phyloP scores from a whole-genome alignment of 768 basidiomycete species.

The Leccinum pellstonianum region DNA sequence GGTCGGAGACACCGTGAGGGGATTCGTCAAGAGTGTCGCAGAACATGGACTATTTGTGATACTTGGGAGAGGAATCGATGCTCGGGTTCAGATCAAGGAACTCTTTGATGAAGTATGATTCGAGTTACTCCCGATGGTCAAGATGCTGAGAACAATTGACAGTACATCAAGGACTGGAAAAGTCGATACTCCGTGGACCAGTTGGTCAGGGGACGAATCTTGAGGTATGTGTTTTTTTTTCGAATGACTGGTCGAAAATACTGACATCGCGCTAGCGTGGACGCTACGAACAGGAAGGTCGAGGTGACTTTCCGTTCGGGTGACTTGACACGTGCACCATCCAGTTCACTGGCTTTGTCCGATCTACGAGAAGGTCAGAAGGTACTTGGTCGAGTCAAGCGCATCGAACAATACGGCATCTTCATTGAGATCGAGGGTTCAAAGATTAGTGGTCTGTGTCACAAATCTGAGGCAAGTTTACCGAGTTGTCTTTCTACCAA shows the following conservation, averaged over 20 bases:
- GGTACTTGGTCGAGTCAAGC: slow-evolving; percentile 74
- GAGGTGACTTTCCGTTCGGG: slow-evolving; percentile 86
- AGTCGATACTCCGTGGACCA: slow-evolving; percentile 74
- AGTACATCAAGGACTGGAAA: slow-evolving; percentile 97
- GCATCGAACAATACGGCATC: slow-evolving; percentile 85
- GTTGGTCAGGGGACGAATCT: slow-evolving; percentile 81
- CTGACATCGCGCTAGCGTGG: slow-evolving; percentile 51
- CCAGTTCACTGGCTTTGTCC: slow-evolving; percentile 40
- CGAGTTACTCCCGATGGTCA: background rate
- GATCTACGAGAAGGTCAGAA: slow-evolving; percentile 80
- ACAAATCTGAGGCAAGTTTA: slow-evolving; percentile 78
- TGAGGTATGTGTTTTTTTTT: slow-evolving; percentile 51
- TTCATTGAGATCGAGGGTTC: slow-evolving; percentile 89
- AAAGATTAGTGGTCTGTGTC: slow-evolving; percentile 86
- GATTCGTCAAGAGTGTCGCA: slow-evolving; percentile 85
- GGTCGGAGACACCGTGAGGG: slow-evolving; percentile 74
- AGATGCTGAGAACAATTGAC: slow-evolving; percentile 14
- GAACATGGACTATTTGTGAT: slow-evolving; percentile 90
- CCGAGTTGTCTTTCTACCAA: background rate
- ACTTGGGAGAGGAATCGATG: slow-evolving; percentile 80
- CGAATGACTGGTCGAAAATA: background rate
- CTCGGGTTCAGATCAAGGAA: slow-evolving; percentile 90
- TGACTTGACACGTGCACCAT: slow-evolving; percentile 42
- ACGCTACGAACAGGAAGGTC: slow-evolving; percentile 70
- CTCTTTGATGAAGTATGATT: slow-evolving; percentile 75